These are phyloP conservation scores for Lojkania enalia DNA, from an alignment of 2,329 filamentous ascomycete genomes.

Conservation along the genomic window DNA sequence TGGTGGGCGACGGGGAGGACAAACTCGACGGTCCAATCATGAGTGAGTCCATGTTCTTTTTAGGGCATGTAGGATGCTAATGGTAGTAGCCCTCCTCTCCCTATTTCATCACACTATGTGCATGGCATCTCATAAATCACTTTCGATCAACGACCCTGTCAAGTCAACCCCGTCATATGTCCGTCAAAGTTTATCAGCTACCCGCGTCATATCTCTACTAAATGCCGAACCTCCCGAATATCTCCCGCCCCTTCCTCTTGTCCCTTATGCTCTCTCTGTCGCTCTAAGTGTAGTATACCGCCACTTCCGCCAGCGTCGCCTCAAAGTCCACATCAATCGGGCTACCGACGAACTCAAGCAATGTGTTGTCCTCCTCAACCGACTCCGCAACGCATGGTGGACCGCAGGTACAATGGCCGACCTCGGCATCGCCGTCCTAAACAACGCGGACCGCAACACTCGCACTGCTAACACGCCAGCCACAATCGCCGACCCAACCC, in stretches of 20 bases:
- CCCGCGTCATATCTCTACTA: conserved; percentile 58
- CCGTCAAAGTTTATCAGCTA: conserved; percentile 59
- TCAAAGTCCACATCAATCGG: conserved; percentile 52
- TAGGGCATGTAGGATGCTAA: conserved; percentile 23
- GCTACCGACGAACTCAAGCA: conserved; percentile 51
- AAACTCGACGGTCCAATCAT: conserved; percentile 42
- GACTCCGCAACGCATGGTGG: conserved; percentile 50
- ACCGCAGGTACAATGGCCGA: conserved; percentile 53
- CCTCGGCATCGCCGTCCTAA: conserved; percentile 43
- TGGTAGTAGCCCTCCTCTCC: conserved; percentile 53
- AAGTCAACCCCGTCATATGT: conserved; percentile 56
- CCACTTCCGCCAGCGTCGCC: conserved; percentile 56
- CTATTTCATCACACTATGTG: conserved; percentile 61
- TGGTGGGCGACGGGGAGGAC: conserved; percentile 46
- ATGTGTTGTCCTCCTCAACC: conserved; percentile 50
- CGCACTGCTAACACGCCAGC: conserved; percentile 40
- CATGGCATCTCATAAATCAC: conserved; percentile 59
- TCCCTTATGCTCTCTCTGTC: conserved; percentile 60
- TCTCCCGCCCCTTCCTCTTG: conserved; percentile 57
- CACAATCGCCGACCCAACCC: conserved; percentile 12
- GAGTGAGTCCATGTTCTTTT: conserved; percentile 28
- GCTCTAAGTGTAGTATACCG: conserved; percentile 61
- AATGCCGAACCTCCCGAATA: conserved; percentile 50
- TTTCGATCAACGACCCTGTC: conserved; percentile 49
- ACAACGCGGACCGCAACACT: conserved; percentile 44